These are phyloP conservation scores for Candida sojae DNA, from an alignment of 1,139 yeast genomes.

Conservation along the genomic window DNA sequence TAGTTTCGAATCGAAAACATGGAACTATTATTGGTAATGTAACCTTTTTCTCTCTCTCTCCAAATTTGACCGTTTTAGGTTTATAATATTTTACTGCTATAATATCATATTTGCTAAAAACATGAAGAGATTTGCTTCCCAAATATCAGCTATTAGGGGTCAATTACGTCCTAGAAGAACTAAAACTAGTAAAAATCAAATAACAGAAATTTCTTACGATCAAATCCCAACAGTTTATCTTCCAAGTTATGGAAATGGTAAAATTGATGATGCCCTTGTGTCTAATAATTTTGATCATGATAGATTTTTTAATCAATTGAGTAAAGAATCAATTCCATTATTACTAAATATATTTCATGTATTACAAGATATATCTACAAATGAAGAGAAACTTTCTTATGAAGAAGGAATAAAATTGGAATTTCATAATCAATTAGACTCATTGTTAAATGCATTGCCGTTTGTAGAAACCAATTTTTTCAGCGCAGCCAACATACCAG, in stretches of 20 bases:
- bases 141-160: not conserved
- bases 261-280: not conserved
- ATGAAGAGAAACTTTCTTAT: conserved; percentile 1
- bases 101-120: not conserved
- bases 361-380: conserved; percentile 2
- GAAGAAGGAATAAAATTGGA: conserved; percentile 4
- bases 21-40: too few relatives aligned
- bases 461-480: conserved; percentile 2
- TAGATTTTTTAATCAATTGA: not conserved
- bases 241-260: conserved; percentile 3
- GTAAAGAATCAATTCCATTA: conserved; percentile 1
- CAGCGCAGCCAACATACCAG: not conserved
- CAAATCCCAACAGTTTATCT: conserved; percentile 5
- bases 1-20: not conserved
- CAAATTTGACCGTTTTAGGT: too few relatives aligned
- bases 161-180: not conserved
- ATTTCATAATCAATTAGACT: conserved; percentile 7
- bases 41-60: too few relatives aligned
- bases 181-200: not conserved
- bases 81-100: too few relatives aligned
- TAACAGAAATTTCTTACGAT: not conserved
- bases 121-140: conserved; percentile 1
- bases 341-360: conserved; percentile 6
- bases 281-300: conserved; percentile 1
- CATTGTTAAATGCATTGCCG: conserved; percentile 1